phyloP scores from a whole-genome alignment of 148 eudicot species.

The Diospyros kaki region DNA sequence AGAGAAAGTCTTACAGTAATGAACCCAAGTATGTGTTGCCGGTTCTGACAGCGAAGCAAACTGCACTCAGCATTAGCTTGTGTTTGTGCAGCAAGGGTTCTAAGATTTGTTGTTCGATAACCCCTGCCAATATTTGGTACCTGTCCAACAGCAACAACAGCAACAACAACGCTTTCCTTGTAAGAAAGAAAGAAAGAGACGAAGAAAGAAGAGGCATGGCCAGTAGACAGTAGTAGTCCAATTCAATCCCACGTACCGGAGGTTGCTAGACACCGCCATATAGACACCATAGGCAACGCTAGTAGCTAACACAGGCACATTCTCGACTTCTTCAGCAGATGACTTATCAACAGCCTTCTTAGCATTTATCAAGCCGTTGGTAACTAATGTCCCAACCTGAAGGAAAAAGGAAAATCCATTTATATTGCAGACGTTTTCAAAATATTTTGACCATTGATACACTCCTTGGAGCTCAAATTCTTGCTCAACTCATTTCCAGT shows the following conservation, averaged over 20 bases:
- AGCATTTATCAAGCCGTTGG: slow-evolving; percentile 69
- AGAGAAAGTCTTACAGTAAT: slow-evolving; percentile 47
- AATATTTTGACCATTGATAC: too few relatives aligned
- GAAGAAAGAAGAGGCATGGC: too few relatives aligned
- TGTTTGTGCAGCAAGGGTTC: slow-evolving; percentile 73
- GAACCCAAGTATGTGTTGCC: slow-evolving; percentile 86
- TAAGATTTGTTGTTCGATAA: slow-evolving; percentile 62
- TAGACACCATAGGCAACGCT: slow-evolving; percentile 78
- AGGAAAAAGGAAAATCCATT: neutral
- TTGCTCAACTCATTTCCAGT: neutral
- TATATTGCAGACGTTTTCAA: too few relatives aligned
- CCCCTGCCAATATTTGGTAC: slow-evolving; percentile 72
- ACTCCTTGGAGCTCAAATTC: neutral
- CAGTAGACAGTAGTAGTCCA: neutral
- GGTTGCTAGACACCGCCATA: slow-evolving; percentile 84
- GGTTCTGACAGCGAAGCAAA: slow-evolving; percentile 77
- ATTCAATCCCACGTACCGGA: slow-evolving; percentile 41
- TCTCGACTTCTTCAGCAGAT: slow-evolving; percentile 54
- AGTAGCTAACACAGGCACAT: slow-evolving; percentile 67
- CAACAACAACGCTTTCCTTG: too few relatives aligned
- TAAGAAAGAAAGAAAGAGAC: too few relatives aligned
- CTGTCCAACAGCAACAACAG: slow-evolving; percentile 22
- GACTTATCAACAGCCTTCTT: slow-evolving; percentile 60
- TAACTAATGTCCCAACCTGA: slow-evolving; percentile 68
- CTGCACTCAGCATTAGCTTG: slow-evolving; percentile 62